Evolutionary conservation across 805 yeast genomes (phyloP).

Genomic region (Torulaspora maleeae): DNA sequence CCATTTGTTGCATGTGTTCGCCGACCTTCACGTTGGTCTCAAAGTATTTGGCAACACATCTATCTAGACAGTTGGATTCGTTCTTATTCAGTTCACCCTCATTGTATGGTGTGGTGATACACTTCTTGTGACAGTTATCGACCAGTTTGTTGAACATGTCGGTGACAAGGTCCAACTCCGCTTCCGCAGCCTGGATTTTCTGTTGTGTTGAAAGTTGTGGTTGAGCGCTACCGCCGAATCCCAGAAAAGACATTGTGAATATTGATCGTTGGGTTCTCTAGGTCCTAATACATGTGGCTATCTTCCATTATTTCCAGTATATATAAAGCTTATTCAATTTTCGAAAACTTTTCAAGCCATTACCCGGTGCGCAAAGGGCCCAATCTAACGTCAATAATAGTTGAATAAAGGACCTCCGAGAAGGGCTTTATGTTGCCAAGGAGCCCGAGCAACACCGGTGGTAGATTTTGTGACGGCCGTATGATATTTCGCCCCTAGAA

Average conservation of each 20-base stretch:
- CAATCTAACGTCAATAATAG: too few relatives aligned
- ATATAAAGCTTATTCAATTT: neutral
- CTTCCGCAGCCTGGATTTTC: slow-evolving; percentile 86
- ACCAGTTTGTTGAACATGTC: slow-evolving; percentile 95
- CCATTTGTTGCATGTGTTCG: slow-evolving; percentile 59
- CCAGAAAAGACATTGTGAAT: slow-evolving; percentile 58
- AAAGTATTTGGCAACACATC: slow-evolving; percentile 93
- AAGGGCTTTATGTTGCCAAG: too few relatives aligned
- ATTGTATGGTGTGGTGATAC: slow-evolving; percentile 61
- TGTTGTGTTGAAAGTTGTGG: slow-evolving; percentile 72
- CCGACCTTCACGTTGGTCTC: slow-evolving; percentile 94
- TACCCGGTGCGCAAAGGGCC: slow-evolving; percentile 1
- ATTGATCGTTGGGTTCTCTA: neutral
- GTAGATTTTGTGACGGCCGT: too few relatives aligned
- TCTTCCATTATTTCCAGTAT: neutral
- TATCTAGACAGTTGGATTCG: slow-evolving; percentile 84
- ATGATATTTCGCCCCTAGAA: too few relatives aligned
- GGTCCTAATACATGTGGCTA: neutral
- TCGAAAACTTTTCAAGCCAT: slow-evolving; percentile 6
- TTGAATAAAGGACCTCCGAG: too few relatives aligned
- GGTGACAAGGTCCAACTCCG: slow-evolving; percentile 94
- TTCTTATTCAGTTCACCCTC: slow-evolving; percentile 73
- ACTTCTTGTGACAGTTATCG: slow-evolving; percentile 82
- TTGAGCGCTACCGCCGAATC: slow-evolving; percentile 69
- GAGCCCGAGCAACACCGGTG: too few relatives aligned